Evolutionary conservation across 1,139 yeast species (phyloP), one percentile per base, ranked within the genome.

Genomic region (Blastobotrys serpentis): DNA sequence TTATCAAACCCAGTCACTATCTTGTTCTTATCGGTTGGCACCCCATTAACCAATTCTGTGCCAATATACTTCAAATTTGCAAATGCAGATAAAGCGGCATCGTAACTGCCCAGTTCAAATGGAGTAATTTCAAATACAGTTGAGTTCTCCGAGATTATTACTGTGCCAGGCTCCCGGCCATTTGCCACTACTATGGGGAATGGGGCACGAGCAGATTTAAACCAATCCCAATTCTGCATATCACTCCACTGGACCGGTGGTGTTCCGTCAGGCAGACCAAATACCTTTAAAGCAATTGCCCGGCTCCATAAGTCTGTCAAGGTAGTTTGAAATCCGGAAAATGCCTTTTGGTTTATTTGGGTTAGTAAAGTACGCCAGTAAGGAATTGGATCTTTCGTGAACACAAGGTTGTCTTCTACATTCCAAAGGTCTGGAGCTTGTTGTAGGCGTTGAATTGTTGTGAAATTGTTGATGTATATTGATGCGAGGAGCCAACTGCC

Each of bases 71-170:
- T 78, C 22, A 82, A 70, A 52, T 84, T 81, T 19, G 83, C 73
- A 69, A 88, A 88, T 19, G 83, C 76, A 52, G 77, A 74, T 43
- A 87, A 67, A 0, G 86, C 74, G 33, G 88, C 85, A 63, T 89
- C 96, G 94, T 95, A 88, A 23, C 94, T 82, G 4, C 96, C 96
- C 66, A 88, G 65, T 68, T 89, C 96, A 58, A 71, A 86, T 1
- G 97, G 90, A 54, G 78, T 85, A 60, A 86, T 73, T 67, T 89
- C 97, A 54, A 86, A 81, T 13, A 84, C 75, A 1, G 95, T 84
- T 6, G 13, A 8, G 92, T 81, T 64, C 85, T 85, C 14, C 23
- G 29, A 21, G 2, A 23, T 42, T 2, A 22, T 36, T 1, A 43
- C 16, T n/a, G 40, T 68, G 17, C 79, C 79, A 7, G 92, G 94